Conservation (phyloP, 192 early-diverging fungal species). For the Haplosporangium gracile region DNA sequence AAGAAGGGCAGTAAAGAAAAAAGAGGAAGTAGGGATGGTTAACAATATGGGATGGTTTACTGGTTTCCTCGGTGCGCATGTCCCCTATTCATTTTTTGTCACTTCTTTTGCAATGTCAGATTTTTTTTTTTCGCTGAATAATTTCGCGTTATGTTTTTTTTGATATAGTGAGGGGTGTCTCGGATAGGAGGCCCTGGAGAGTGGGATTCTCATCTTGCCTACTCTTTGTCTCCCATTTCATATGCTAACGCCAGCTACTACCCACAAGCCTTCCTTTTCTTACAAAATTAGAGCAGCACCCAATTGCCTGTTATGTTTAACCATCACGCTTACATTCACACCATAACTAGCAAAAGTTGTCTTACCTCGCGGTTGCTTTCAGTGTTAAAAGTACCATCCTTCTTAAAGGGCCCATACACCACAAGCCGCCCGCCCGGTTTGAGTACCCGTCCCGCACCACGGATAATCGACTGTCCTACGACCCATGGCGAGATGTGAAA, state of each 20-base stretch:
- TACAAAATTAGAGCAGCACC: not conserved
- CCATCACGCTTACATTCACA: not conserved
- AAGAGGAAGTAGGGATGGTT: too few species aligned
- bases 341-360: not conserved
- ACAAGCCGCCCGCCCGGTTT: conserved; percentile 22
- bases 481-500: conserved; percentile 54
- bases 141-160: too few species aligned
- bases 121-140: too few species aligned
- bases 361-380: conserved; percentile 52
- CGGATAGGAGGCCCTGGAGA: not conserved
- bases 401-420: conserved; percentile 33
- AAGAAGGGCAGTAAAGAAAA: not conserved
- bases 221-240: not conserved
- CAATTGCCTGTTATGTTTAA: not conserved
- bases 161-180: not conserved
- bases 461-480: conserved; percentile 39
- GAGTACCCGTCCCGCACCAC: conserved; percentile 23
- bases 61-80: too few species aligned
- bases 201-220: not conserved
- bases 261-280: not conserved
- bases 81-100: too few species aligned
- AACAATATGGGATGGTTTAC: not conserved
- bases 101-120: too few species aligned
- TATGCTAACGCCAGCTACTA: not conserved
- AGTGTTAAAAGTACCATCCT: conserved; percentile 26